These are phyloP conservation scores for Fusarium sp. DNA, from an alignment of 2,329 filamentous ascomycete genomes.

Conservation along the genomic window DNA sequence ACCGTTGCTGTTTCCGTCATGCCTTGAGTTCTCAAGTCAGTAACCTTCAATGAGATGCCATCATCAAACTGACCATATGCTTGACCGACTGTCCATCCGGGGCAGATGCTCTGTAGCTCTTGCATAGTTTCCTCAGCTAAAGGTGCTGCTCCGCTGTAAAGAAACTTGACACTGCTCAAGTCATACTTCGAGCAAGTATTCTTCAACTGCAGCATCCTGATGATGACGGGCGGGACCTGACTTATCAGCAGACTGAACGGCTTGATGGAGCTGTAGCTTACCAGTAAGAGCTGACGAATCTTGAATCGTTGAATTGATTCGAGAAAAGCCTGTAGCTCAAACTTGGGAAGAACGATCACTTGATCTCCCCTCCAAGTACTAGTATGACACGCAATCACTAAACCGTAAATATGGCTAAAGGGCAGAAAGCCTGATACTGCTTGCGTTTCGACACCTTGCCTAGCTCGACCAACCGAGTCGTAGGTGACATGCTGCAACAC, in stretches of 20 bases:
- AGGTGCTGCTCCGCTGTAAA: slow-evolving; percentile 68
- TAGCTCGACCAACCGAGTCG: neutral
- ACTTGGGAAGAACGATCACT: slow-evolving; percentile 77
- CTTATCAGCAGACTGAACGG: neutral
- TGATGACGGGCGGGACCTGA: slow-evolving; percentile 65
- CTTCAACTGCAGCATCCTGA: neutral
- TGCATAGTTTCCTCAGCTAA: slow-evolving; percentile 75
- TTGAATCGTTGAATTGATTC: slow-evolving; percentile 74
- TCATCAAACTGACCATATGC: neutral
- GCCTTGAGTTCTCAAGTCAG: neutral
- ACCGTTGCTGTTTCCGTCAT: neutral
- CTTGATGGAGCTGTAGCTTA: neutral
- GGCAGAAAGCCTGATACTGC: slow-evolving; percentile 72
- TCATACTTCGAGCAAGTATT: slow-evolving; percentile 1
- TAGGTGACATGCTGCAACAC: neutral
- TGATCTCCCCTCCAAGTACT: slow-evolving; percentile 68
- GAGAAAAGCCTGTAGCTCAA: slow-evolving; percentile 74
- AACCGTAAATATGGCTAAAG: slow-evolving; percentile 81
- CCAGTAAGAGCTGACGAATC: slow-evolving; percentile 72
- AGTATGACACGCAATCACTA: slow-evolving; percentile 78
- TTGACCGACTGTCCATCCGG: slow-evolving; percentile 56
- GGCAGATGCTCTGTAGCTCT: slow-evolving; percentile 36
- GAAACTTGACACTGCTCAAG: slow-evolving; percentile 1
- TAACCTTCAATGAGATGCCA: neutral
- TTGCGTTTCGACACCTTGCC: neutral